Evolutionary conservation across 768 basidiomycete genomes (phyloP).

Genomic region (Gymnopilus dilepis): DNA sequence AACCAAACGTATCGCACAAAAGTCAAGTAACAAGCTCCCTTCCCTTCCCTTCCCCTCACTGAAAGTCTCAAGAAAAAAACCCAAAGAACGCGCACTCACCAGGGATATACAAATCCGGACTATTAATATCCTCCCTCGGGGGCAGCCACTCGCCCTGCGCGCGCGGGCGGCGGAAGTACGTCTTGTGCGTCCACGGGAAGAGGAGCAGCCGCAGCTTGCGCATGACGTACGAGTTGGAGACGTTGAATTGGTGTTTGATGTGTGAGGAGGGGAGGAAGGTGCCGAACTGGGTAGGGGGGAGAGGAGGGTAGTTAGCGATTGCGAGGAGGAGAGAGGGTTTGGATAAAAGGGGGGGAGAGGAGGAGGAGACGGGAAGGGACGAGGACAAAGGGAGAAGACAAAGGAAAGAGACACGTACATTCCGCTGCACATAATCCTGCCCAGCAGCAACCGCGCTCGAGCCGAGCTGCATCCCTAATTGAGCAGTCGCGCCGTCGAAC

Average conservation of each 20-base stretch:
- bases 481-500: conserved; percentile 91
- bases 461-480: conserved; percentile 96
- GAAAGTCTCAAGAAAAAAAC: background rate
- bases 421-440: conserved; percentile 94
- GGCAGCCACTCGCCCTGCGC: conserved; percentile 79
- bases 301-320: conserved; percentile 7
- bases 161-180: conserved; percentile 77
- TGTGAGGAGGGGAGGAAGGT: conserved; percentile 75
- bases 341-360: background rate
- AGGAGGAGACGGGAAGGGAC: background rate
- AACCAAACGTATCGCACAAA: too few species aligned
- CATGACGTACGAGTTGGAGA: conserved; percentile 95
- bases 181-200: conserved; percentile 95
- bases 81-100: conserved; percentile 42
- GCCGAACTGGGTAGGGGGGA: conserved; percentile 61
- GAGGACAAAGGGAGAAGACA: background rate
- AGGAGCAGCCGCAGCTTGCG: conserved; percentile 84
- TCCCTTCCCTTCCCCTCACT: too few species aligned
- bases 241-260: conserved; percentile 93
- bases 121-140: conserved; percentile 94
- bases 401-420: conserved; percentile 63
- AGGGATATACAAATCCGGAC: conserved; percentile 96
- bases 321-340: background rate
- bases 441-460: conserved; percentile 91
- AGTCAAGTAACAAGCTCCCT: too few species aligned